Percentiles rank a stretch among this genome's conserved stretches.
phyloP scores from a whole-genome alignment of 371 early-diverging fungal genomes.

The Mortierella sp. region DNA sequence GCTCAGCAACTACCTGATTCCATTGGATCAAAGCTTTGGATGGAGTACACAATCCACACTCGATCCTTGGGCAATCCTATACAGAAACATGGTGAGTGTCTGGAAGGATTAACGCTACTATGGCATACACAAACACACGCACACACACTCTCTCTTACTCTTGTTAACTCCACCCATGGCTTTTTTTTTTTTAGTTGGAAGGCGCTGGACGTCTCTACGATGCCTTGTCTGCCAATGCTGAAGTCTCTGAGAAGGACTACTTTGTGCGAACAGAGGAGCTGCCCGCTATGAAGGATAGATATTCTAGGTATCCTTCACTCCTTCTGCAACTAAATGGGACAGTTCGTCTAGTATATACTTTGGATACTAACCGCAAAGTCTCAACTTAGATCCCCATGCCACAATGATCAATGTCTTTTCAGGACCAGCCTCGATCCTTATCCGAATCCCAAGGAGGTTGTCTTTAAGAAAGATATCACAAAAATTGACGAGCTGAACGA shows the following conservation, averaged over 20 bases:
- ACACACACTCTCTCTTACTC: neutral
- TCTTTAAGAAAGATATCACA: conserved; percentile 53
- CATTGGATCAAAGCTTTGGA: conserved; percentile 54
- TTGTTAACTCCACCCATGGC: neutral
- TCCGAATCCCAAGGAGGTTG: conserved; percentile 55
- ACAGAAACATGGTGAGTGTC: conserved; percentile 55
- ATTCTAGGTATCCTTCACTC: neutral
- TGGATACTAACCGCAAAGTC: neutral
- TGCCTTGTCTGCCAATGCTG: conserved; percentile 51
- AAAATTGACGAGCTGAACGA: conserved; percentile 57
- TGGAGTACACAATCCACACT: conserved; percentile 55
- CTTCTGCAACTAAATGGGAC: neutral
- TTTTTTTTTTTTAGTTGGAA: conserved; percentile 53
- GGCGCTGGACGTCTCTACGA: conserved; percentile 56
- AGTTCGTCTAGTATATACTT: neutral
- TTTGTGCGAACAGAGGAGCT: conserved; percentile 57
- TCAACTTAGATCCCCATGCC: conserved; percentile 60
- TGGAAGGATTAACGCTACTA: too few relatives aligned
- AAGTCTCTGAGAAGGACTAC: conserved; percentile 58
- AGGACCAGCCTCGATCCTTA: conserved; percentile 66
- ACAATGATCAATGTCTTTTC: conserved; percentile 67
- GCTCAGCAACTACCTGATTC: conserved; percentile 61
- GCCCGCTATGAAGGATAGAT: conserved; percentile 53
- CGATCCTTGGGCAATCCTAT: conserved; percentile 57
- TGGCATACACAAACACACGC: too few relatives aligned